These are phyloP conservation scores for Tulasnella sp. DNA, from an alignment of 768 basidiomycete species.

Conservation along the genomic window DNA sequence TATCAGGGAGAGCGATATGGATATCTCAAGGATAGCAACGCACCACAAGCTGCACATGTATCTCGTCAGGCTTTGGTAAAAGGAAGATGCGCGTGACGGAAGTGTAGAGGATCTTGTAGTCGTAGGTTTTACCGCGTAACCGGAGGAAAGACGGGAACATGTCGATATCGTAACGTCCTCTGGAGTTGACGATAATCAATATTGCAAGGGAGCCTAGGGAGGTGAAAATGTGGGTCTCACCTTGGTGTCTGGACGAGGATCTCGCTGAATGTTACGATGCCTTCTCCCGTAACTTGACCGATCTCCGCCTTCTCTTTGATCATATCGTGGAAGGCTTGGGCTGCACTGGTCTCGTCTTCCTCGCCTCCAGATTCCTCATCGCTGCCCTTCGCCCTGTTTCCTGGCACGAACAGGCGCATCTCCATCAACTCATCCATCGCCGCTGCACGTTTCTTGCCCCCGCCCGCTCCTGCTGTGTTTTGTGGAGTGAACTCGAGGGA, in stretches of 20 bases:
- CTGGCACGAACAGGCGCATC: conserved; percentile 93
- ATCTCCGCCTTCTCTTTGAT: conserved; percentile 96
- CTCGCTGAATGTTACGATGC: conserved; percentile 90
- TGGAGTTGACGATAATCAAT: conserved; percentile 20
- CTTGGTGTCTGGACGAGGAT: conserved; percentile 83
- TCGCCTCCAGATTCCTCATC: conserved; percentile 46
- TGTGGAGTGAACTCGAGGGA: conserved; percentile 74
- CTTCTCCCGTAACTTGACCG: conserved; percentile 80
- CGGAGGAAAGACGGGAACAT: conserved; percentile 94
- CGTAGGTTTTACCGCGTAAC: conserved; percentile 95
- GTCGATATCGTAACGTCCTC: conserved; percentile 95
- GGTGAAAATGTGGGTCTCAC: too few species aligned
- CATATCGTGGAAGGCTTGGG: conserved; percentile 91
- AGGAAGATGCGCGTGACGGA: conserved; percentile 84
- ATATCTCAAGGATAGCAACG: conserved; percentile 25
- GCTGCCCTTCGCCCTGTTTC: conserved; percentile 34
- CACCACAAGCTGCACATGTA: conserved; percentile 90
- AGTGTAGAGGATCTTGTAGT: conserved; percentile 91
- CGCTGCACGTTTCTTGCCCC: conserved; percentile 34
- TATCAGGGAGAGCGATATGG: background rate
- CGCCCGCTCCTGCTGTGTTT: conserved; percentile 31
- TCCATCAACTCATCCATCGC: conserved; percentile 82
- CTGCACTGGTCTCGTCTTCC: conserved; percentile 75
- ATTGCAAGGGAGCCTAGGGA: background rate
- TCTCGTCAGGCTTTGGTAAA: conserved; percentile 84